A percentile compares a stretch with the other conserved stretches of the same genome.
Evolutionary conservation across 1,284 basidiomycete genomes (phyloP).

Genomic region (Mycosarcoma mackinlayi): DNA sequence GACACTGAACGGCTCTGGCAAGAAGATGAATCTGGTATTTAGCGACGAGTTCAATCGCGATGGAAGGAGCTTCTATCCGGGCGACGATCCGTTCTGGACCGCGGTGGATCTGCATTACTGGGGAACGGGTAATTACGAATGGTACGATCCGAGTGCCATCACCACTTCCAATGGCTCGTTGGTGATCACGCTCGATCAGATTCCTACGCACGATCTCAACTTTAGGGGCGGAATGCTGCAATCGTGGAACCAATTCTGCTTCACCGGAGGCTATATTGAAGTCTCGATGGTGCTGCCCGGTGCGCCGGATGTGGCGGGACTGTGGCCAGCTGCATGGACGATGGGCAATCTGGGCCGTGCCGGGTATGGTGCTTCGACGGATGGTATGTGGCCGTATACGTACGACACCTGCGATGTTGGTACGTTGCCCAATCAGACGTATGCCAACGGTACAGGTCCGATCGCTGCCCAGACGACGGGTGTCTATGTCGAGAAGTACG

Average conservation of each 20-base stretch:
- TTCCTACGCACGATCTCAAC: constrained; percentile 68
- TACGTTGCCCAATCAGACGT: constrained; percentile 63
- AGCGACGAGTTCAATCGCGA: constrained; percentile 63
- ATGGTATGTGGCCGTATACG: constrained; percentile 66
- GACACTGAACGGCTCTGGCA: constrained; percentile 27
- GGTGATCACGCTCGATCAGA: constrained; percentile 50
- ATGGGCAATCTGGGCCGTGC: constrained; percentile 76
- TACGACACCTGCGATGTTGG: constrained; percentile 70
- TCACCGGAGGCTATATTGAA: constrained; percentile 68
- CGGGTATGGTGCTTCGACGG: constrained; percentile 80
- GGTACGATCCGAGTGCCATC: constrained; percentile 61
- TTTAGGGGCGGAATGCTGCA: constrained; percentile 64
- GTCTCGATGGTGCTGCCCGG: constrained; percentile 57
- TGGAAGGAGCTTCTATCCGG: constrained; percentile 62
- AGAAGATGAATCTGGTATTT: constrained; percentile 59
- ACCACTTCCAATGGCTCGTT: constrained; percentile 56
- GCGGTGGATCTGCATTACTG: constrained; percentile 62
- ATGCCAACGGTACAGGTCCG: constrained; percentile 57
- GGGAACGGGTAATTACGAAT: constrained; percentile 58
- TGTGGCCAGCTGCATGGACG: constrained; percentile 64
- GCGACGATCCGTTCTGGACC: constrained; percentile 68
- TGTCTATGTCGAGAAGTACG: constrained; percentile 53
- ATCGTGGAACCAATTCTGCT: constrained; percentile 67
- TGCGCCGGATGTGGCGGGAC: constrained; percentile 39
- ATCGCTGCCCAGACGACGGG: constrained; percentile 60